Percentiles rank a stretch among this genome's conserved stretches.
Evolutionary conservation across 371 early-diverging fungal species (phyloP).

Genomic region (Saksenaea oblongispora): DNA sequence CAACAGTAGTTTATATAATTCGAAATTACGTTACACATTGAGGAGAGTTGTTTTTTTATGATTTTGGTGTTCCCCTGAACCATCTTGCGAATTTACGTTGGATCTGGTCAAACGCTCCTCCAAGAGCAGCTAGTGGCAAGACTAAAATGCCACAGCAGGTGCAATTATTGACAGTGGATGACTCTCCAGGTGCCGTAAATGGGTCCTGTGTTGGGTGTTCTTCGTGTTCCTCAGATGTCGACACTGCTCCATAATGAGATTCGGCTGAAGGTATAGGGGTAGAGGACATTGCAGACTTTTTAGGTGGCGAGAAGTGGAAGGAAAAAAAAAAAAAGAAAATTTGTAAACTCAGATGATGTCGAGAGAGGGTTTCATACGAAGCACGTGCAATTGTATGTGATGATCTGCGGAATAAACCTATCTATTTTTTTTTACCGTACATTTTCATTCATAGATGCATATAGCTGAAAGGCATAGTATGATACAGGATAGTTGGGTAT

Average conservation of each 20-base stretch:
- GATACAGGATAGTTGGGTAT: too few species aligned
- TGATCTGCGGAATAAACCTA: too few species aligned
- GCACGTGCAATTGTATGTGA: too few species aligned
- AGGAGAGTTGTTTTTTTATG: neutral
- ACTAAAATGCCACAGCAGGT: constrained; percentile 29
- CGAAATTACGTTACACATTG: neutral
- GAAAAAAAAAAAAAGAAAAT: neutral
- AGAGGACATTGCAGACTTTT: neutral
- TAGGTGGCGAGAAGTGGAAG: neutral
- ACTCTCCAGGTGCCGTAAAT: constrained; percentile 4
- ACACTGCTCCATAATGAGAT: neutral
- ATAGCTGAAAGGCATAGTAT: too few species aligned
- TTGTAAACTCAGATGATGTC: neutral
- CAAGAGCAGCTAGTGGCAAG: constrained; percentile 34
- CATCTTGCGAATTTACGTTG: constrained; percentile 21
- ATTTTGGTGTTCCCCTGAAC: neutral
- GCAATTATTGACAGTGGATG: constrained; percentile 30
- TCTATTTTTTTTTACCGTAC: too few species aligned
- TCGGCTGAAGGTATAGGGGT: neutral
- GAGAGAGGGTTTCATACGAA: too few species aligned
- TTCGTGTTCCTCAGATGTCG: neutral
- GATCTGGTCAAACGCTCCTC: constrained; percentile 33
- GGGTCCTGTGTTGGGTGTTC: constrained; percentile 4
- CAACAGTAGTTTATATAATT: neutral
- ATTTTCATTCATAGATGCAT: too few species aligned